Percentiles rank a stretch among this genome's conserved stretches.
phyloP scores from a whole-genome alignment of 2,329 filamentous ascomycete species.

The Escovopsis sp. region DNA sequence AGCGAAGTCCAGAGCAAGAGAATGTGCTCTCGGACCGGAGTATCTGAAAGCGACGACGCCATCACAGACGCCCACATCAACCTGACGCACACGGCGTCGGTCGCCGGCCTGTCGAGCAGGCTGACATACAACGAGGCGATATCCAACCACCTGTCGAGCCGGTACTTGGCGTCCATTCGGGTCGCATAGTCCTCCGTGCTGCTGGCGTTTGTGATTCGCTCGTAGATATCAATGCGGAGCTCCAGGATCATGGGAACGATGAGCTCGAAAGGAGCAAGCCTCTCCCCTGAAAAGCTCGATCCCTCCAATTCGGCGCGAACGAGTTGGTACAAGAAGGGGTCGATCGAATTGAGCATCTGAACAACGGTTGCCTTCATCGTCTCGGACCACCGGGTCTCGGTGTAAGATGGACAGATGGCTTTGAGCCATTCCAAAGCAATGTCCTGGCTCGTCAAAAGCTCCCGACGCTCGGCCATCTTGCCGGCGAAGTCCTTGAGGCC shows the following conservation, averaged over 20 bases:
- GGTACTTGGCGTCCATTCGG: constrained; percentile 33
- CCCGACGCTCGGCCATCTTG: constrained; percentile 25
- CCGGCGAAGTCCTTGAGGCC: constrained; percentile 38
- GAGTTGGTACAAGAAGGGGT: constrained; percentile 36
- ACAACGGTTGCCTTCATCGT: constrained; percentile 41
- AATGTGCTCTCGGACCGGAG: constrained; percentile 40
- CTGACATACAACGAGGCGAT: constrained; percentile 32
- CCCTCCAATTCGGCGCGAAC: constrained; percentile 28
- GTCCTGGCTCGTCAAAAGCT: constrained; percentile 41
- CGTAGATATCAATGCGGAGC: constrained; percentile 46
- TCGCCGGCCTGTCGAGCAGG: constrained; percentile 17
- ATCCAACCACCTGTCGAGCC: constrained; percentile 37
- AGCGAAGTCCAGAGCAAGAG: constrained; percentile 45
- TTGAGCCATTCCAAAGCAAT: constrained; percentile 44
- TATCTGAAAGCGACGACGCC: constrained; percentile 35
- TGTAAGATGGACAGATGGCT: constrained; percentile 35
- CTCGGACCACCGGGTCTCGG: constrained; percentile 42
- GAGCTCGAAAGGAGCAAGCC: constrained; percentile 22
- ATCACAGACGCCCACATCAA: constrained; percentile 45
- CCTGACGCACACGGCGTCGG: constrained; percentile 31
- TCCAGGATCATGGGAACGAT: constrained; percentile 47
- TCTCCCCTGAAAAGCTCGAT: constrained; percentile 10
- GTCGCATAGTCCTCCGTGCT: constrained; percentile 36
- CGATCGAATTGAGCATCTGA: constrained; percentile 38
- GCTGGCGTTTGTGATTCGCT: constrained; percentile 41